Conservation (phyloP, 805 yeast species). For the Candida broadrunensis region DNA sequence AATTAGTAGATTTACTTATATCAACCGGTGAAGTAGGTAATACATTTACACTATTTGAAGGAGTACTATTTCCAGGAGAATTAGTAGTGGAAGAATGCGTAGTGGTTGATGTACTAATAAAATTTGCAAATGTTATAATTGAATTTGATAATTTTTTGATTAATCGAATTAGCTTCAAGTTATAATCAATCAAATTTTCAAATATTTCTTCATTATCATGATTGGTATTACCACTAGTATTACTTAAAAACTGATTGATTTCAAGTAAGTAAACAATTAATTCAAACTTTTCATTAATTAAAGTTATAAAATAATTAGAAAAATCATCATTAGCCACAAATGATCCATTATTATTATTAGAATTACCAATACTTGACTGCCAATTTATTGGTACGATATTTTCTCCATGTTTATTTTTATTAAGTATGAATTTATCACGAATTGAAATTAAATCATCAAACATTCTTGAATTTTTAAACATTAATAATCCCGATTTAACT, state of each 20-base stretch:
- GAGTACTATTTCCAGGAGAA: neutral
- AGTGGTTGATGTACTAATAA: conserved; percentile 14
- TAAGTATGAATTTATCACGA: conserved; percentile 11
- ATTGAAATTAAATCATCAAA: conserved; percentile 12
- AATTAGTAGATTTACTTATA: neutral
- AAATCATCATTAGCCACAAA: conserved; percentile 6
- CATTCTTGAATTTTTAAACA: conserved; percentile 11
- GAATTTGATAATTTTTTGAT: conserved; percentile 30
- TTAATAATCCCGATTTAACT: conserved; percentile 6
- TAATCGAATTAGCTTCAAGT: conserved; percentile 36
- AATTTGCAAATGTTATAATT: conserved; percentile 28
- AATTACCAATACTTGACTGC: neutral
- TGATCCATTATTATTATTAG: neutral
- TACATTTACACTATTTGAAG: neutral
- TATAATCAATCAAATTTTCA: conserved; percentile 31
- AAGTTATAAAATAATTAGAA: conserved; percentile 18
- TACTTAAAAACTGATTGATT: conserved; percentile 12
- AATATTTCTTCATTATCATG: conserved; percentile 13
- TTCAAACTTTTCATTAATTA: conserved; percentile 34
- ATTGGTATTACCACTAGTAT: conserved; percentile 8
- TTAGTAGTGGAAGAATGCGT: conserved; percentile 1
- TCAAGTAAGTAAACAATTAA: conserved; percentile 35
- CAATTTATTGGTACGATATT: neutral
- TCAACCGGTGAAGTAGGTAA: neutral
- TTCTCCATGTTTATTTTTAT: neutral